Percentiles rank a stretch among this genome's conserved stretches.
phyloP scores from a whole-genome alignment of 768 basidiomycete species.

The Hericium alpestre region DNA sequence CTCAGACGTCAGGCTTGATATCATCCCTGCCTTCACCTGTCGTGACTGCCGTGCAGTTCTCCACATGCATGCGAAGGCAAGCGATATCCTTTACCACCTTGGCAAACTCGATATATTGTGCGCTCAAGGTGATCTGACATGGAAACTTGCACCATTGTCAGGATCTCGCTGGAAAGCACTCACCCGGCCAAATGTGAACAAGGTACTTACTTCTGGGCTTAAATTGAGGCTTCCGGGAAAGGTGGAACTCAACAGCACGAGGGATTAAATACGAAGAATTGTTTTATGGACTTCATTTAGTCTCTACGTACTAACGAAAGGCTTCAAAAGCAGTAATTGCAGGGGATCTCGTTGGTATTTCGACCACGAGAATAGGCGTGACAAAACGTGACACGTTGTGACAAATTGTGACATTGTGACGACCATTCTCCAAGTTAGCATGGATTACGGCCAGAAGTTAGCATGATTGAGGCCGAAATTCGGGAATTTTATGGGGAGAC shows the following conservation, averaged over 20 bases:
- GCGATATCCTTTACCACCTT: neutral
- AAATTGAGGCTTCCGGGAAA: too few relatives aligned
- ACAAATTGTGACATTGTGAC: neutral
- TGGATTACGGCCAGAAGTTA: neutral
- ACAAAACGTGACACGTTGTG: neutral
- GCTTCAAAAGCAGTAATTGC: too few relatives aligned
- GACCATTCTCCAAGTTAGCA: neutral
- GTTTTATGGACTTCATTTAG: too few relatives aligned
- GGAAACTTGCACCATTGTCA: too few relatives aligned
- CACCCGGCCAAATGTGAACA: neutral
- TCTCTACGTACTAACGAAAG: too few relatives aligned
- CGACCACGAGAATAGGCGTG: too few relatives aligned
- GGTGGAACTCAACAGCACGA: too few relatives aligned
- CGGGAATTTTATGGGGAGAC: neutral
- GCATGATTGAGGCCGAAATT: neutral
- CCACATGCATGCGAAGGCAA: neutral
- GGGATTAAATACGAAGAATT: too few relatives aligned
- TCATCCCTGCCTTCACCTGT: neutral
- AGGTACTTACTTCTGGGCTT: neutral
- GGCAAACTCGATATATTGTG: neutral
- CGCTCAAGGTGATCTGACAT: too few relatives aligned
- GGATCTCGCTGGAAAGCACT: too few relatives aligned
- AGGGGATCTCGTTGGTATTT: too few relatives aligned
- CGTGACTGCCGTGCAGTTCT: neutral
- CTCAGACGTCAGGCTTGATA: neutral